Base-by-base conservation (phyloP, 768 basidiomycete species). In the Neoboletus magnificus region DNA sequence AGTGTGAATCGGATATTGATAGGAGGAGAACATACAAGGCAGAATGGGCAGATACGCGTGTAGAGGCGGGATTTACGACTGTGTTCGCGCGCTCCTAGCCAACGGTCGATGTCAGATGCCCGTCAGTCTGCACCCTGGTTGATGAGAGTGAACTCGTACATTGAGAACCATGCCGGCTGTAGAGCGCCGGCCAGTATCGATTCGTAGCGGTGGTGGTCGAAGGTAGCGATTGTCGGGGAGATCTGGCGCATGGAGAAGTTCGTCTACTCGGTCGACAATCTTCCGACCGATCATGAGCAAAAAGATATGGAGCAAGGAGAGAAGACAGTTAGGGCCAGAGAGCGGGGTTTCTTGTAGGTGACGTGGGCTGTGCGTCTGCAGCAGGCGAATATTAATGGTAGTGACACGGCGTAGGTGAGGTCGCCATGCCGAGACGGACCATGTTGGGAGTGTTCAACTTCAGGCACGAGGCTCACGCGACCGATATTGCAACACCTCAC, bases 271-370 rank as follows among this genome's bases (percentile, higher is more conserved):
- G 58, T 60, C 60, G 52, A 67, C 58, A 37, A 56, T 60, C 60
- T 54, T 62, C 48, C 57, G 68, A 62, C 64, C 70, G 42, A 58
- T 64, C 68, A 72, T 70, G 52, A 61, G 50, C 20, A 58, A 48
- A 30, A 49, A 5, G 27, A 55, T 53, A 59, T 40, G 33, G 35
- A 66, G 52, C 47, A 62, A 35, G 33, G 60, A 64, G 52, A 54
- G 57, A 52, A 59, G 43, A 43, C 22, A 60, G 58, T 66, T 60
- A 58, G 52, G 25, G 36, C 39, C 42, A 62, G 53, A 47, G 53
- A 52, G 40, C 23, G 58, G 53, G 40, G 36, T n/a, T 49, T 32
- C 37, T 18, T 48, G 51, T 30, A 10, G 40, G 16, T 20, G 44
- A 29, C 32, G 11, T 27, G n/a, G 48, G 54, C 50, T 51, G 41